Evolutionary conservation across 1,284 basidiomycete species (phyloP).

Genomic region (Xerocomus minutiporus): DNA sequence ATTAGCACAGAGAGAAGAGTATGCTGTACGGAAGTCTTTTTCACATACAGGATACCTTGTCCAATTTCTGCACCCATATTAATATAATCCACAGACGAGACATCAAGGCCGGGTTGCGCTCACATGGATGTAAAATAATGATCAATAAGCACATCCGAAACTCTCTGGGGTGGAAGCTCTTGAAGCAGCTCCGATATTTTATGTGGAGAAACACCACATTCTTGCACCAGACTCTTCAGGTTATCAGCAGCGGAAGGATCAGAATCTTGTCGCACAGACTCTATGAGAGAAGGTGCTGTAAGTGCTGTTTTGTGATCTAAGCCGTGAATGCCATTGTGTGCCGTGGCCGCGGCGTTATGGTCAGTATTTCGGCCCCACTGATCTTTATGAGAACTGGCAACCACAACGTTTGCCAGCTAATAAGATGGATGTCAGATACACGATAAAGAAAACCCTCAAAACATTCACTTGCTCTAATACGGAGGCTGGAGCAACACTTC

Average conservation of each 20-base stretch:
- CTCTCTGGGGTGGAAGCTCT: constrained; percentile 75
- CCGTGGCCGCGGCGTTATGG: constrained; percentile 7
- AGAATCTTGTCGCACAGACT: constrained; percentile 47
- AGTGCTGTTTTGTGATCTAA: constrained; percentile 28
- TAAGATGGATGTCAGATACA: constrained; percentile 11
- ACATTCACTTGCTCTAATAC: constrained; percentile 69
- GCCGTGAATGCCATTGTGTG: constrained; percentile 25
- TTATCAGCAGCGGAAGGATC: constrained; percentile 75
- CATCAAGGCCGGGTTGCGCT: constrained; percentile 25
- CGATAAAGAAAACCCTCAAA: constrained; percentile 9
- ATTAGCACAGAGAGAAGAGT: constrained; percentile 74
- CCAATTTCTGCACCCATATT: constrained; percentile 65
- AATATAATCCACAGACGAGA: constrained; percentile 2
- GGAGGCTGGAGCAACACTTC: constrained; percentile 69
- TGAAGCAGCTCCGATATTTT: constrained; percentile 86
- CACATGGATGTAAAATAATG: constrained; percentile 76
- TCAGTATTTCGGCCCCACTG: constrained; percentile 25
- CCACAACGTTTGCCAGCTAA: constrained; percentile 60
- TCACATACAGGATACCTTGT: constrained; percentile 93
- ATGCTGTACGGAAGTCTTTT: constrained; percentile 76
- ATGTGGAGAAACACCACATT: constrained; percentile 85
- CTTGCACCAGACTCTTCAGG: constrained; percentile 76
- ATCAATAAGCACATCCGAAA: constrained; percentile 71
- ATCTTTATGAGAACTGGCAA: constrained; percentile 34
- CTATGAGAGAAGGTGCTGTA: constrained; percentile 34